phyloP scores from a whole-genome alignment of 805 yeast species.

The Suhomyces prunicola region DNA sequence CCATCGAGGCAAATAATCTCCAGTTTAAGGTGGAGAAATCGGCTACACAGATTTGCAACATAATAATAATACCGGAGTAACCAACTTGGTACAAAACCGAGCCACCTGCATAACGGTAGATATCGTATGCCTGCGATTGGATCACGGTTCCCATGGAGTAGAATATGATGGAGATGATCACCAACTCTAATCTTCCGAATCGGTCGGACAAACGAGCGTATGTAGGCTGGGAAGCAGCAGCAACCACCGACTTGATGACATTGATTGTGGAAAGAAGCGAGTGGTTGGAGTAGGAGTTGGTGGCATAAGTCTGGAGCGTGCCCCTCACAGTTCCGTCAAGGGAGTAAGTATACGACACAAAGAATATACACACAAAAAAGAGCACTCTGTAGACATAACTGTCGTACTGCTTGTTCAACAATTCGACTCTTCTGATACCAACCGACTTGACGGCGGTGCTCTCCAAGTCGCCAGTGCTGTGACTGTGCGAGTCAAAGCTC shows the following conservation, averaged over 20 bases:
- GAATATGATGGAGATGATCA: slow-evolving; percentile 48
- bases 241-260: slow-evolving; percentile 56
- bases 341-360: slow-evolving; percentile 58
- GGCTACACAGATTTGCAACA: slow-evolving; percentile 56
- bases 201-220: slow-evolving; percentile 63
- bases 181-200: slow-evolving; percentile 60
- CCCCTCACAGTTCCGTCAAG: slow-evolving; percentile 52
- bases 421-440: slow-evolving; percentile 58
- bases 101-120: slow-evolving; percentile 62
- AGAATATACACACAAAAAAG: slow-evolving; percentile 48
- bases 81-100: slow-evolving; percentile 50
- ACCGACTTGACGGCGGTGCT: slow-evolving; percentile 28
- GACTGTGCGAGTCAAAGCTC: not conserved
- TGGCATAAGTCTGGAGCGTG: slow-evolving; percentile 53
- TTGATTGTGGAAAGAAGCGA: slow-evolving; percentile 57
- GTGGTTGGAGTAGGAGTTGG: slow-evolving; percentile 51
- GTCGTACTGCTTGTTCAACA: slow-evolving; percentile 49
- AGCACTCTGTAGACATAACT: slow-evolving; percentile 31
- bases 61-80: slow-evolving; percentile 59
- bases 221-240: slow-evolving; percentile 64
- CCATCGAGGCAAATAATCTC: slow-evolving; percentile 63
- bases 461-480: not conserved
- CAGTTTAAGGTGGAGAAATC: slow-evolving; percentile 69
- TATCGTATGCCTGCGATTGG: slow-evolving; percentile 57
- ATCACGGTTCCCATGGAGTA: slow-evolving; percentile 63